Conservation (phyloP, 2,329 filamentous ascomycete genomes). For the Penicillium nordicum region DNA sequence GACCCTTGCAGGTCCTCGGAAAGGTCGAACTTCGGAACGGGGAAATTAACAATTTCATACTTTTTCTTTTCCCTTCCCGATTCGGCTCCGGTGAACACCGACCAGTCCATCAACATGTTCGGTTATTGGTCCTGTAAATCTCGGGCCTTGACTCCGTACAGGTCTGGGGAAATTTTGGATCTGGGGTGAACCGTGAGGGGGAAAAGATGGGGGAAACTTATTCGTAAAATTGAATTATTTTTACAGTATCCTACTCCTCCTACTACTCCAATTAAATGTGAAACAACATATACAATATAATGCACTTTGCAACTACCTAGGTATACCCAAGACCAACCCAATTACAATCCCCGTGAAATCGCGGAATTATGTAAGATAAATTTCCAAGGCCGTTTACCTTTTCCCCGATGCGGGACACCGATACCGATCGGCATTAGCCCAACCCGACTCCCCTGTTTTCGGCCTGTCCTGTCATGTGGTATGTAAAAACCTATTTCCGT, state of each 20-base stretch:
- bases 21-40: not conserved
- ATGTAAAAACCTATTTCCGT: conserved; percentile 1
- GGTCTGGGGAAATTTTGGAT: conserved; percentile 1
- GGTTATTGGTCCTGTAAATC: not conserved
- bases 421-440: conserved; percentile 12
- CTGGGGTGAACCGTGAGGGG: conserved; percentile 5
- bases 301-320: not conserved
- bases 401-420: conserved; percentile 16
- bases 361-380: not conserved
- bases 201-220: not conserved
- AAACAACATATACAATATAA: too few relatives aligned
- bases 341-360: not conserved
- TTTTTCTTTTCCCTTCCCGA: not conserved
- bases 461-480: not conserved
- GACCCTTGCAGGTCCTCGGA: not conserved
- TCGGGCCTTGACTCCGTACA: not conserved
- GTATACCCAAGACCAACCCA: not conserved
- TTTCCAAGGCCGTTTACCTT: not conserved
- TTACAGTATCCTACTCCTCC: not conserved
- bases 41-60: not conserved
- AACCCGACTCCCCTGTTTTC: not conserved
- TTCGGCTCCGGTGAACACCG: conserved; percentile 13
- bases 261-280: not conserved
- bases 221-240: not conserved
- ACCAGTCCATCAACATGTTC: not conserved